Percentiles rank a stretch among this genome's conserved stretches.
Conservation (phyloP, 106 monocot genomes). For the Dioscorea dumetorum region DNA sequence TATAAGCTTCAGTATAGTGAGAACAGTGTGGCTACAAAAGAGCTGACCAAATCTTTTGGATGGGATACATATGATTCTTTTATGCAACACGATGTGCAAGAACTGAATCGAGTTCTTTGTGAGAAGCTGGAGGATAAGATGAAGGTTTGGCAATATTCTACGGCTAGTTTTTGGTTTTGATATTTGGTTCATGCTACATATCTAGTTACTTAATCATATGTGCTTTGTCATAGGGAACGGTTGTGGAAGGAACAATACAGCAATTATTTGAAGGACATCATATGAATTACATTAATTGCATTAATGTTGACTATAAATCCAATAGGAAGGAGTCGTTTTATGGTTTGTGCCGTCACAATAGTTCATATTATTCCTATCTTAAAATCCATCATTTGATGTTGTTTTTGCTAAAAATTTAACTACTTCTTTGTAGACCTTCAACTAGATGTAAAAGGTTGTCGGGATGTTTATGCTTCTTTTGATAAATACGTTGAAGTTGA, state of each 20-base stretch:
- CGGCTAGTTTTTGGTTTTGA: not conserved
- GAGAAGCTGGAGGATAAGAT: slow-evolving; percentile 89
- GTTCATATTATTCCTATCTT: too few relatives aligned
- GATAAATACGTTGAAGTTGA: slow-evolving; percentile 98
- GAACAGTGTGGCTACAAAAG: slow-evolving; percentile 54
- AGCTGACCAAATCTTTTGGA: slow-evolving; percentile 41
- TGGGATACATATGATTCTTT: slow-evolving; percentile 61
- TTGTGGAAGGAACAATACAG: slow-evolving; percentile 73
- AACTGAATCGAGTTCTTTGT: slow-evolving; percentile 77
- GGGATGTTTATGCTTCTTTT: slow-evolving; percentile 95
- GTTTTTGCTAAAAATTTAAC: not conserved
- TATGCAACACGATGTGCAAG: slow-evolving; percentile 86
- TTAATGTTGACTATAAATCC: slow-evolving; percentile 75
- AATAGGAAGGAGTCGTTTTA: slow-evolving; percentile 77
- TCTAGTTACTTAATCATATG: slow-evolving; percentile 1
- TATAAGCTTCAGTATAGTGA: slow-evolving; percentile 68
- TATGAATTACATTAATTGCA: slow-evolving; percentile 85
- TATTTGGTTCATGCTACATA: not conserved
- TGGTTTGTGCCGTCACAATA: slow-evolving; percentile 22
- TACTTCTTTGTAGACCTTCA: slow-evolving; percentile 55
- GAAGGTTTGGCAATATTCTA: slow-evolving; percentile 43
- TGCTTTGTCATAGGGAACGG: slow-evolving; percentile 44
- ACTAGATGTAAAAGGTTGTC: slow-evolving; percentile 93
- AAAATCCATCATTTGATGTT: not conserved
- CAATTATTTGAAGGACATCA: slow-evolving; percentile 78